Evolutionary conservation across 345 rosid species (phyloP).

Genomic region (Eucalyptus microcorys): DNA sequence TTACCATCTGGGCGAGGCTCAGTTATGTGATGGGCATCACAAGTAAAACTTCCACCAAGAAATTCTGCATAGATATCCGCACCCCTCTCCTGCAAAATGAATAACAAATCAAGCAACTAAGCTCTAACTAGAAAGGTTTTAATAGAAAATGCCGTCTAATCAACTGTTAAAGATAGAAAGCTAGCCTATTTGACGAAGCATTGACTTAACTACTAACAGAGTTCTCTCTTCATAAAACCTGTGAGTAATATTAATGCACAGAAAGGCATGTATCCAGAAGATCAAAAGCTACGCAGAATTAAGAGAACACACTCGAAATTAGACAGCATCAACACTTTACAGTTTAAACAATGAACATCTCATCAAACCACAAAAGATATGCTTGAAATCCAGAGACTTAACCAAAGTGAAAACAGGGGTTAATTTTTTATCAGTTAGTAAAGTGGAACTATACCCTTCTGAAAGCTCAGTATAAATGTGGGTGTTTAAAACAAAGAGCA

Average conservation of each 20-base stretch:
- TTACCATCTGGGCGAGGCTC: constrained; percentile 88
- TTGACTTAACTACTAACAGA: background rate
- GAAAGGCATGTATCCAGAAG: background rate
- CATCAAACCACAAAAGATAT: background rate
- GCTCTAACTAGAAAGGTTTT: background rate
- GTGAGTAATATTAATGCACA: background rate
- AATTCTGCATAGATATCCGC: constrained; percentile 88
- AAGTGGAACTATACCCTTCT: background rate
- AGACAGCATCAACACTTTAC: background rate
- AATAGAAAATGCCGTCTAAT: background rate
- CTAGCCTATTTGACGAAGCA: background rate
- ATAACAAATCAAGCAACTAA: background rate
- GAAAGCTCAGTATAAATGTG: background rate
- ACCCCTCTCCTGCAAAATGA: constrained; percentile 58
- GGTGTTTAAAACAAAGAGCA: background rate
- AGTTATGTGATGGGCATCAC: constrained; percentile 97
- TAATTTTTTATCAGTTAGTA: background rate
- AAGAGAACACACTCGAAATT: background rate
- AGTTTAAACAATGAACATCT: background rate
- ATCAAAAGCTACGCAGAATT: background rate
- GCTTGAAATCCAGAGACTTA: background rate
- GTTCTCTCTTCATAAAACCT: background rate
- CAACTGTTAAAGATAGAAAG: background rate
- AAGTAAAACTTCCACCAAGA: constrained; percentile 90
- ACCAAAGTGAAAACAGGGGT: background rate